Conservation (phyloP, 371 early-diverging fungal species). For the Apophysomyces trapeziformis region DNA sequence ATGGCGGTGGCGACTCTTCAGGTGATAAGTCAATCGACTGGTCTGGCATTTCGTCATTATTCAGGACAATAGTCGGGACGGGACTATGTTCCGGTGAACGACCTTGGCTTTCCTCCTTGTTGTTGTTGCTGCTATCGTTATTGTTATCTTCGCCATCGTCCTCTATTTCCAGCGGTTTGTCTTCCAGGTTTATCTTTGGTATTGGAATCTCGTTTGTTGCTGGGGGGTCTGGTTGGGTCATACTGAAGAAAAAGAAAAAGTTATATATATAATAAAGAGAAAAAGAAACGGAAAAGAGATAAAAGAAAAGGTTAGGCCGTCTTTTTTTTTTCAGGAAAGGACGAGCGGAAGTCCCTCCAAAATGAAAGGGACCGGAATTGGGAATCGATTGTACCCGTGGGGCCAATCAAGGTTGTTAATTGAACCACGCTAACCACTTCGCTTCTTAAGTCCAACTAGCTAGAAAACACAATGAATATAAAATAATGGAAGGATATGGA, state of each 20-base stretch:
- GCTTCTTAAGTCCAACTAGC: no score
- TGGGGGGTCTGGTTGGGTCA: slow-evolving; percentile 7
- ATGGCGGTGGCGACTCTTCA: neutral
- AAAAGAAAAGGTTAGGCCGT: neutral
- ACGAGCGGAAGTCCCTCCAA: no score
- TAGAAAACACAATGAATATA: no score
- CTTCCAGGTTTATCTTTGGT: neutral
- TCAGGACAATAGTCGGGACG: neutral
- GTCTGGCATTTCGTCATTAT: neutral
- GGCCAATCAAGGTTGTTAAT: no score
- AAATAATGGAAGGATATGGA: no score
- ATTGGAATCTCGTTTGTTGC: neutral
- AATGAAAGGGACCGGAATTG: no score
- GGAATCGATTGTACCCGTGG: no score
- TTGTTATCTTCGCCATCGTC: neutral
- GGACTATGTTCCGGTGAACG: neutral
- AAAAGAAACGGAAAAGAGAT: neutral
- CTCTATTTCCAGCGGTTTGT: neutral
- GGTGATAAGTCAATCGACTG: neutral
- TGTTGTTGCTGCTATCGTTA: no score
- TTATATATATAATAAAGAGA: neutral
- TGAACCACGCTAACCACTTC: no score
- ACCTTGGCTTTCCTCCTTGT: neutral
- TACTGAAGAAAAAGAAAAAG: neutral
- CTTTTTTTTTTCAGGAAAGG: neutral